Evolutionary conservation across 495 filamentous ascomycete species (phyloP), one percentile per base, ranked within the genome.

Genomic region (Hypoxylon crocopeplum): DNA sequence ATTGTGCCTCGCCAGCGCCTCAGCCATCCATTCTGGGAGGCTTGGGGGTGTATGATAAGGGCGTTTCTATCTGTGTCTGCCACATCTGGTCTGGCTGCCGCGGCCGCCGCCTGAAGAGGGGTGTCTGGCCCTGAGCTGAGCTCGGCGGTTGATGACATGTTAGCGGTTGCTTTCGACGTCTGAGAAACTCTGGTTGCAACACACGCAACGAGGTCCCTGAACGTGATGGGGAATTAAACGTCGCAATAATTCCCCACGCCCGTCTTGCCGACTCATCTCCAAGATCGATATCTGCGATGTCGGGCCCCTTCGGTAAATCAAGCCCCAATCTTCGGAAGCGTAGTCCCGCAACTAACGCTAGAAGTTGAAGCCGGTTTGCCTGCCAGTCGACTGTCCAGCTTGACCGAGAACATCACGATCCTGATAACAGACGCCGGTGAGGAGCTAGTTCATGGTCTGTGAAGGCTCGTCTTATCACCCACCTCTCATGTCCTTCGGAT

Each of bases 1-100:
- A 59, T 38, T 29, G 56, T 32, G 11, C 22, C 29, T 36, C 56
- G 21, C 56, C 56, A 59, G 24, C 56, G 47, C 25, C 48, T 25
- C 8, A 51, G 36, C 56, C 56, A 59, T n/a, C 22, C 24, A 30
- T 46, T 7, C 5, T 39, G 48, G 0, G 40, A 52, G 22, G 33
- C 46, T 38, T 58, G 45, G 10, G 54, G 54, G 17, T 58, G 45
- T 7, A 58, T 25, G 6, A 58, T 48, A 11, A 58, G 20, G 11
- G 54, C 36, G 21, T 44, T 44, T 2, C 5, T 11, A 34, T 50
- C 19, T 22, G 40, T 22, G 1, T 48, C 25, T n/a, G 7, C 7
- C 15, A 2, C 17, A 17, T 47, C 41, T 34, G 32, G 6, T 7
- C 7, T 3, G 3, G 32, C 32, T 16, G 15, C 2, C 17, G 15